phyloP scores from a whole-genome alignment of 495 filamentous ascomycete genomes.

The Aspergillus steynii region DNA sequence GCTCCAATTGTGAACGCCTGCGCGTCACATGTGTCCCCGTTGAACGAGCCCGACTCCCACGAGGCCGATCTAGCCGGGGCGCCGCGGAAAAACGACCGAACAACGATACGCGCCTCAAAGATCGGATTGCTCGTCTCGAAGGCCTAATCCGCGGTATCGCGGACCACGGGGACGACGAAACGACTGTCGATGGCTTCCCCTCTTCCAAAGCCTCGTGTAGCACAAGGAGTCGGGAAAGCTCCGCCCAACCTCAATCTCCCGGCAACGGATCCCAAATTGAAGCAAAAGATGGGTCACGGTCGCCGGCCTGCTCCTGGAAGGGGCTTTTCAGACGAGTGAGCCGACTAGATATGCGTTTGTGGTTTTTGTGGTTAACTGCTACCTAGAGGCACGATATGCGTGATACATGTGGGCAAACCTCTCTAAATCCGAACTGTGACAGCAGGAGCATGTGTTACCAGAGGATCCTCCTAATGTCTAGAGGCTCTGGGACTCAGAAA shows the following conservation, averaged over 20 bases:
- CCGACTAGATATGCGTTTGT: background rate
- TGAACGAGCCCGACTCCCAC: constrained; percentile 36
- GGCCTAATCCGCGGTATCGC: constrained; percentile 24
- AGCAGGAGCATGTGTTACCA: background rate
- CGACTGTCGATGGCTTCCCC: background rate
- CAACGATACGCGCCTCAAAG: constrained; percentile 10
- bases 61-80: constrained; percentile 46
- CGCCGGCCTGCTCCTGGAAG: background rate
- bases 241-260: background rate
- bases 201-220: background rate
- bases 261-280: background rate
- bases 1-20: constrained; percentile 64
- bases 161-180: background rate
- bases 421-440: background rate
- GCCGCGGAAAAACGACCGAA: constrained; percentile 4
- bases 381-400: too few species aligned
- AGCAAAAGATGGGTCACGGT: background rate
- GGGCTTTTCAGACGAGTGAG: background rate
- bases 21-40: constrained; percentile 56
- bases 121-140: constrained; percentile 29
- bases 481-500: constrained; percentile 6
- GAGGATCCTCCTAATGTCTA: constrained; percentile 8
- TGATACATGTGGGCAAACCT: background rate
- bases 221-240: background rate
- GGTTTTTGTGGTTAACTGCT: background rate